Evolutionary conservation across 2,329 filamentous ascomycete species (phyloP), one percentile per base, ranked within the genome.

Genomic region (Aspergillus neoniger): DNA sequence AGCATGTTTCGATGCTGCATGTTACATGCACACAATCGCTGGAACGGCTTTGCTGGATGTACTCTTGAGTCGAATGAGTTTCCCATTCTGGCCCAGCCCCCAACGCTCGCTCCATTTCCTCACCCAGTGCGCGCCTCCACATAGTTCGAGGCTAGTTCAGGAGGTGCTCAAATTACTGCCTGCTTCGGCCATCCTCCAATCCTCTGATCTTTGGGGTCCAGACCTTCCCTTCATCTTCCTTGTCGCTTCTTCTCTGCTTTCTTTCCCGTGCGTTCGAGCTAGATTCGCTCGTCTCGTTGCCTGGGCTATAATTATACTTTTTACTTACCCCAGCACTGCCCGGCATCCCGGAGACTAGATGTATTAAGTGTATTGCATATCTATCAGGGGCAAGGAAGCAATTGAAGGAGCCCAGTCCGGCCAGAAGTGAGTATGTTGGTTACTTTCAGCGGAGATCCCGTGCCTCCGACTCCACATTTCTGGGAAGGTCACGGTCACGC

Each of bases 81-180:
- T 21, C 19, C 41, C 19, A 44, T 44, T 44, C 41, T 30, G 25
- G 47, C 28, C 47, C 47, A 50, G 47, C 47, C 47, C 47, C 47
- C 47, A 50, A 50, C 44, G 23, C 44, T 23, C 14, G 44, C 44
- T 25, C 44, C 44, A 49, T 49, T 36, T 49, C 23, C 23, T 23
- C 23, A 49, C 47, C 32, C 47, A 50, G 28, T 15, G 47, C 47
- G n/a, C 47, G 47, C 47, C 47, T 50, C 47, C 47, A 50, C 47
- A 50, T 50, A 50, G 47, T 50, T 50, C 25, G 47, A 50, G 25
- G 47, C 47, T 50, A 50, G 47, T 17, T 50, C 47, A 50, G 47
- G 47, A 50, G 47, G 25, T 50, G 47, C 25, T 17, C 23, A 50
- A 50, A 50, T 50, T 50, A 50, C 47, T 49, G 21, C 21, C 44